These are phyloP conservation scores for Aspergillus floridensis DNA, from an alignment of 2,329 filamentous ascomycete species.

Conservation along the genomic window DNA sequence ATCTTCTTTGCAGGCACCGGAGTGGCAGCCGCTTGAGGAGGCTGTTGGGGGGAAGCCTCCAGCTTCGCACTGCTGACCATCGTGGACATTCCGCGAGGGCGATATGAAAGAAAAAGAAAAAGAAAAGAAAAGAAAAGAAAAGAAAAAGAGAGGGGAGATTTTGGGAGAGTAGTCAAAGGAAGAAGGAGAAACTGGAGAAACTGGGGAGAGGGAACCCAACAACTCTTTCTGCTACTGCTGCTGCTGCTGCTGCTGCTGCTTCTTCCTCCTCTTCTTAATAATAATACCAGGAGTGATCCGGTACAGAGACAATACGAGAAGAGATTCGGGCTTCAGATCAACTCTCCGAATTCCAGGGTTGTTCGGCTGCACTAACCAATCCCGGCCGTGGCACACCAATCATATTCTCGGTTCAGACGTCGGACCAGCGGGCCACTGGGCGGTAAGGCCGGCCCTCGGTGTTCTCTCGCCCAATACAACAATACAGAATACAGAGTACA, in stretches of 20 bases:
- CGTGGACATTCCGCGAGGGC: conserved; percentile 23
- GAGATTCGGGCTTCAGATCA: conserved; percentile 32
- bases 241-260: too few relatives aligned
- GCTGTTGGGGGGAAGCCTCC: conserved; percentile 26
- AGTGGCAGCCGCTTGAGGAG: conserved; percentile 14
- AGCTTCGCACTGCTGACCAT: conserved; percentile 37
- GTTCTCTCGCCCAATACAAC: conserved; percentile 1
- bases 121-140: conserved; percentile 5
- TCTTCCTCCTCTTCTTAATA: neutral
- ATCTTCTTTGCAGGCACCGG: conserved; percentile 35
- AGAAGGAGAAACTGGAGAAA: neutral
- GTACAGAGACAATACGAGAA: neutral
- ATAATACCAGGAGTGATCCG: neutral
- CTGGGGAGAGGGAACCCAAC: neutral
- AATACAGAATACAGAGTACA: neutral
- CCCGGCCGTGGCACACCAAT: conserved; percentile 26
- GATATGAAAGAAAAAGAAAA: neutral
- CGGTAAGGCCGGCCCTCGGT: conserved; percentile 18
- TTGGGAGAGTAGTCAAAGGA: conserved; percentile 18
- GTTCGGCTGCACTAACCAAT: conserved; percentile 20
- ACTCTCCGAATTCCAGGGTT: conserved; percentile 28
- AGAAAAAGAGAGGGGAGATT: conserved; percentile 12
- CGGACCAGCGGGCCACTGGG: conserved; percentile 9
- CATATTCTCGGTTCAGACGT: conserved; percentile 28
- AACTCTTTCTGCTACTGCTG: neutral